Conservation (phyloP, 345 rosid species). For the Odontarrhena argentea region DNA sequence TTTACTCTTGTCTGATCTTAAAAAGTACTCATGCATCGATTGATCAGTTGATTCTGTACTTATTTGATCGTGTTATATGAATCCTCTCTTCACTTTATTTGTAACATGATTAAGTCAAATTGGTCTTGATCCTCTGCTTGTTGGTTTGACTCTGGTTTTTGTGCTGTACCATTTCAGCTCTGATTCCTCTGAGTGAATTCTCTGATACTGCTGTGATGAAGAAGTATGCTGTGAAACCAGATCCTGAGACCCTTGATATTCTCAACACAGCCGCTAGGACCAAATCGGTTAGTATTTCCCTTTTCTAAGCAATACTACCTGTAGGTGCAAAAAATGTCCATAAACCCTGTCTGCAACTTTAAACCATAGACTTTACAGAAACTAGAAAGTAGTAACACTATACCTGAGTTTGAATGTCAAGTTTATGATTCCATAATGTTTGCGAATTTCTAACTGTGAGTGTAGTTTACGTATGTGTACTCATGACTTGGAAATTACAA, state of each 20-base stretch:
- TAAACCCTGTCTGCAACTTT: neutral
- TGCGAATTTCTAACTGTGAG: too few species aligned
- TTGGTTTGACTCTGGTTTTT: constrained; percentile 17
- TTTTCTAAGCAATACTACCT: neutral
- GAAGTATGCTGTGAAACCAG: constrained; percentile 75
- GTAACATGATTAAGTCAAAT: neutral
- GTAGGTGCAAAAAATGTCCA: neutral
- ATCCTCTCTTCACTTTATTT: neutral
- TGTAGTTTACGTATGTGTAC: neutral
- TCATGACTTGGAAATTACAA: neutral
- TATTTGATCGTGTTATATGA: constrained; percentile 2
- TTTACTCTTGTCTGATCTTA: neutral
- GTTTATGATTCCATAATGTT: neutral
- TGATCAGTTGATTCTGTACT: neutral
- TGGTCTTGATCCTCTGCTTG: neutral
- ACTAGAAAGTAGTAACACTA: too few species aligned
- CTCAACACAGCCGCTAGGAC: constrained; percentile 54
- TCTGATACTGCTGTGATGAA: constrained; percentile 61
- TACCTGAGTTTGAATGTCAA: neutral
- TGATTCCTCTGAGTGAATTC: constrained; percentile 64
- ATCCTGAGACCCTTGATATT: constrained; percentile 73
- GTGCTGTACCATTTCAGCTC: constrained; percentile 50
- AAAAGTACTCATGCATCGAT: constrained; percentile 20
- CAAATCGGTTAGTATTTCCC: constrained; percentile 48
- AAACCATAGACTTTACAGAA: neutral